Percentiles rank a stretch among this genome's conserved stretches.
Conservation (phyloP, 2,329 filamentous ascomycete species). For the Cyphellophora attinorum region DNA sequence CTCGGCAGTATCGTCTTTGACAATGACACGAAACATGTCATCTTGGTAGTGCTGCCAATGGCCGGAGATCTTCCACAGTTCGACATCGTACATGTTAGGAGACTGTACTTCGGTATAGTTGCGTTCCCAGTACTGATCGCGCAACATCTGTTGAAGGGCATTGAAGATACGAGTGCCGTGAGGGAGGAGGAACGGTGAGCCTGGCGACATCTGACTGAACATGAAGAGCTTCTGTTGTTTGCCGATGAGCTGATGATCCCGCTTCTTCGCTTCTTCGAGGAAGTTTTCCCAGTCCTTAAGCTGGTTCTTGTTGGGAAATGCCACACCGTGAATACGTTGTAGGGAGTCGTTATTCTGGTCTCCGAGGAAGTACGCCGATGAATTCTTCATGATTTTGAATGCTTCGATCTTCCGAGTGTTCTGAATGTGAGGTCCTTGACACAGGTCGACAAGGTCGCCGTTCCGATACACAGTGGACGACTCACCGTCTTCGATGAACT, state of each 20-base stretch:
- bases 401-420: slow-evolving; percentile 90
- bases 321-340: slow-evolving; percentile 92
- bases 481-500: slow-evolving; percentile 80
- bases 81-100: slow-evolving; percentile 91
- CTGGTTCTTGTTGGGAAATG: slow-evolving; percentile 92
- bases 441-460: slow-evolving; percentile 88
- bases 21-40: slow-evolving; percentile 82
- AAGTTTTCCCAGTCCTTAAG: slow-evolving; percentile 91
- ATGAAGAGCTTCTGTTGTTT: slow-evolving; percentile 96
- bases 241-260: slow-evolving; percentile 88
- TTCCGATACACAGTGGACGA: slow-evolving; percentile 91
- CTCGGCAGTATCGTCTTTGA: slow-evolving; percentile 20
- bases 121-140: slow-evolving; percentile 82
- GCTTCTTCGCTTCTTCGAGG: slow-evolving; percentile 94
- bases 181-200: slow-evolving; percentile 83
- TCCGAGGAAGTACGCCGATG: slow-evolving; percentile 83
- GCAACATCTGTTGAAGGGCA: slow-evolving; percentile 69
- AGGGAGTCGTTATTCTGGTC: slow-evolving; percentile 90
- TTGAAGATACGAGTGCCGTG: slow-evolving; percentile 93
- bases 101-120: slow-evolving; percentile 93
- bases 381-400: slow-evolving; percentile 83
- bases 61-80: slow-evolving; percentile 88
- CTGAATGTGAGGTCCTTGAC: slow-evolving; percentile 87
- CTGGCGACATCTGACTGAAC: slow-evolving; percentile 89
- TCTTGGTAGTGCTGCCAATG: slow-evolving; percentile 93